phyloP scores from a whole-genome alignment of 2,329 filamentous ascomycete genomes.

The Didymella segeticola region DNA sequence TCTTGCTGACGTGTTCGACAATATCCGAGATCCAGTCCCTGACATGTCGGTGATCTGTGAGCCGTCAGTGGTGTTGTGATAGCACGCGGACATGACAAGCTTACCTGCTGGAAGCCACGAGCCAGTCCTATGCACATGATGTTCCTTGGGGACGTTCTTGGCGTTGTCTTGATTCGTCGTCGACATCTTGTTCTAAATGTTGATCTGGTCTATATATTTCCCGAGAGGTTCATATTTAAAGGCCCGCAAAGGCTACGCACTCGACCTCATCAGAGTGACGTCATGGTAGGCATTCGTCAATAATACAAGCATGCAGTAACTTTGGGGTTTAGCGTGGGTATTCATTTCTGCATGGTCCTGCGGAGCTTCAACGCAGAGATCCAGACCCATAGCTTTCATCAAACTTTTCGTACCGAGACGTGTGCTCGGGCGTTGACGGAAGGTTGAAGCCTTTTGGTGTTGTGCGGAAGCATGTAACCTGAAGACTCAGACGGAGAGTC shows the following conservation, averaged over 20 bases:
- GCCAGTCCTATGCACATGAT: constrained; percentile 26
- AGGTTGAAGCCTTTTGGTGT: not conserved
- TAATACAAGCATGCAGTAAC: not conserved
- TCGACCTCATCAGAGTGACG: constrained; percentile 9
- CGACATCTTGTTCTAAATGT: not conserved
- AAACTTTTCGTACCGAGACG: not conserved
- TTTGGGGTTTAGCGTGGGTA: not conserved
- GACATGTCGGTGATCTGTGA: constrained; percentile 67
- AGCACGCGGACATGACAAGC: not conserved
- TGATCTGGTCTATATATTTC: not conserved
- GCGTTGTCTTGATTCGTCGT: constrained; percentile 21
- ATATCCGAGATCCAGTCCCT: constrained; percentile 67
- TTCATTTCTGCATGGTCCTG: not conserved
- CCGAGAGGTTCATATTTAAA: not conserved
- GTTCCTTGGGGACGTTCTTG: constrained; percentile 26
- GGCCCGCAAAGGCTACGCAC: not conserved
- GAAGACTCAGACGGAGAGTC: not conserved
- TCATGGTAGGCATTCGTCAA: constrained; percentile 2
- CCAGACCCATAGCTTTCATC: not conserved
- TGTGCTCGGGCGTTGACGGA: not conserved
- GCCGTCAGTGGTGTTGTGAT: constrained; percentile 31
- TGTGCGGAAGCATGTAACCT: not conserved
- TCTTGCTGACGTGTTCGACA: constrained; percentile 62
- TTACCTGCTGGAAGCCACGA: constrained; percentile 11
- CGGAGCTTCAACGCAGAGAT: not conserved